phyloP scores from a whole-genome alignment of 78 protist genomes.

The Thecamonas trahens region DNA sequence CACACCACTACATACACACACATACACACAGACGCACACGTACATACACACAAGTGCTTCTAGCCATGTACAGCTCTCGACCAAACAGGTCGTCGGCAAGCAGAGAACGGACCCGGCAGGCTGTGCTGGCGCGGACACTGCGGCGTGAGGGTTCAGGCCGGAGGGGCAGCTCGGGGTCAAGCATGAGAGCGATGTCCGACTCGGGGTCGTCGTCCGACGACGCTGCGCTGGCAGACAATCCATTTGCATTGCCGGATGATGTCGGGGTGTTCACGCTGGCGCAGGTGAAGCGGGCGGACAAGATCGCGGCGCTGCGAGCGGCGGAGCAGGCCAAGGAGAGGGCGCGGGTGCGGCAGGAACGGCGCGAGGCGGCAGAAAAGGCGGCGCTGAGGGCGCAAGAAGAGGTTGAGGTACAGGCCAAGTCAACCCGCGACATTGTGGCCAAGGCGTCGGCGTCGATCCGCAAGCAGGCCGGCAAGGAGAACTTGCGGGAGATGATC shows the following conservation, averaged over 20 bases:
- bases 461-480: not conserved
- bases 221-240: too few relatives aligned
- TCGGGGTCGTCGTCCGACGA: too few relatives aligned
- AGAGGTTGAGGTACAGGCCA: too few relatives aligned
- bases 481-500: not conserved
- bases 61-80: not conserved
- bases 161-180: too few relatives aligned
- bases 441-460: not conserved
- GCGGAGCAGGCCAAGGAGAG: too few relatives aligned
- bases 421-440: slow-evolving; percentile 19
- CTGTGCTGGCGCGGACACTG: not conserved
- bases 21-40: not conserved
- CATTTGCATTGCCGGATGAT: too few relatives aligned
- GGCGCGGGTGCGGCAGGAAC: too few relatives aligned
- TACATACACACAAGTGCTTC: not conserved
- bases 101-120: not conserved
- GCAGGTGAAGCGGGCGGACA: too few relatives aligned
- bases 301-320: too few relatives aligned
- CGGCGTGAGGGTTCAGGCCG: not conserved
- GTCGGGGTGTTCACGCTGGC: too few relatives aligned
- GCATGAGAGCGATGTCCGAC: too few relatives aligned
- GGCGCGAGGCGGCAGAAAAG: slow-evolving; percentile 18
- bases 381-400: too few relatives aligned
- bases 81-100: not conserved
- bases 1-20: not conserved